phyloP scores from a whole-genome alignment of 345 rosid species.

The Anacardium occidentale region DNA sequence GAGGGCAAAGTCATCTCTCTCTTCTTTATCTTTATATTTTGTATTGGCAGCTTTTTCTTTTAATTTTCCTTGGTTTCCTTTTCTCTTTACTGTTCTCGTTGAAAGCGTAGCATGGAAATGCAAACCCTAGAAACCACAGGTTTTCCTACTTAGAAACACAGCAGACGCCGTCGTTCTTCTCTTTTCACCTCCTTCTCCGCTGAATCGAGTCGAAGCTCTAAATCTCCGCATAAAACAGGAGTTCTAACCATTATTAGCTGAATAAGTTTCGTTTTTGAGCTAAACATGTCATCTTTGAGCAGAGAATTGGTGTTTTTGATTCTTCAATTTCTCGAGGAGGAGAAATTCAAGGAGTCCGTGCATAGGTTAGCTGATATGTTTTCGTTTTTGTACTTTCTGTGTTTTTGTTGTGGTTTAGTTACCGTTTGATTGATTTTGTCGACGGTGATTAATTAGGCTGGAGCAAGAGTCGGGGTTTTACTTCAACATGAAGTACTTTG shows the following conservation, averaged over 20 bases:
- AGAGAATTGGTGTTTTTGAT: conserved; percentile 73
- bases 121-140: conserved; percentile 33
- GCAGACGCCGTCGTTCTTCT: conserved; percentile 17
- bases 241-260: neutral
- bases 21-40: conserved; percentile 38
- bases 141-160: neutral
- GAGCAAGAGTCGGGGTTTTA: conserved; percentile 37
- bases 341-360: conserved; percentile 68
- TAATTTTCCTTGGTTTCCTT: neutral
- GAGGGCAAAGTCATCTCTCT: neutral
- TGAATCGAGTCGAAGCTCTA: neutral
- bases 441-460: conserved; percentile 17
- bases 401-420: neutral
- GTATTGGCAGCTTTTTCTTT: conserved; percentile 10
- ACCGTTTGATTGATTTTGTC: conserved; percentile 1
- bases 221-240: conserved; percentile 7
- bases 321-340: conserved; percentile 77
- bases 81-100: conserved; percentile 32
- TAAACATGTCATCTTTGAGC: conserved; percentile 60
- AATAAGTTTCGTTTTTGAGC: neutral
- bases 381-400: neutral
- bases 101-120: conserved; percentile 33
- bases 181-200: neutral
- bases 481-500: conserved; percentile 37
- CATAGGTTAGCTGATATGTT: conserved; percentile 42